A percentile compares a stretch with the other conserved stretches of the same genome.
Evolutionary conservation across 257 asterid species (phyloP).

Genomic region (Coffea canephora): DNA sequence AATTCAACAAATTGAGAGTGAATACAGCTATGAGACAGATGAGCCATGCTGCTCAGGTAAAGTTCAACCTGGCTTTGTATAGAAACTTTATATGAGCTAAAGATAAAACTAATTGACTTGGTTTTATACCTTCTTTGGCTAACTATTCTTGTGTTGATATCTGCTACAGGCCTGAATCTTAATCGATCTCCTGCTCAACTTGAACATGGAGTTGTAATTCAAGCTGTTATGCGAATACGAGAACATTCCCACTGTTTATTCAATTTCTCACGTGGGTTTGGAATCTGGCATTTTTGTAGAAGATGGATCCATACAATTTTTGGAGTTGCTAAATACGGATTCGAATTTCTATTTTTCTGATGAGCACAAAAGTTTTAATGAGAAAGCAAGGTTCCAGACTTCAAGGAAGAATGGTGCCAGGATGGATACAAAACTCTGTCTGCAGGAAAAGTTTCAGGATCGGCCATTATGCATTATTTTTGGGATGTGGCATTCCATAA

Average conservation of each 20-base stretch:
- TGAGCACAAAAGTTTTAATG: neutral
- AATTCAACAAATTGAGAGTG: slow-evolving; percentile 14
- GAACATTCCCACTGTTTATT: neutral
- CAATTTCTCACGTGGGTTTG: neutral
- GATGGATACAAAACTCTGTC: neutral
- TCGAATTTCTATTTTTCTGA: neutral
- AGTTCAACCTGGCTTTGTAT: neutral
- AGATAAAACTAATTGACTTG: neutral
- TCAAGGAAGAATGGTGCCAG: neutral
- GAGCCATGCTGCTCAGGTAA: slow-evolving; percentile 17
- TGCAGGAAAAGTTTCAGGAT: neutral
- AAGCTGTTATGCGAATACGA: neutral
- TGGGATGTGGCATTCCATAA: neutral
- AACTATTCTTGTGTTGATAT: slow-evolving; percentile 3
- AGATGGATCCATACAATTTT: neutral
- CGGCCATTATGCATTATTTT: neutral
- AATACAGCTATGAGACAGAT: slow-evolving; percentile 17
- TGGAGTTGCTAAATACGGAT: slow-evolving; percentile 4
- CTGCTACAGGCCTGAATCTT: slow-evolving; percentile 8
- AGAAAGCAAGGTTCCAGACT: neutral
- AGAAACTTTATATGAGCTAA: neutral
- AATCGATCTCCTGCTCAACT: neutral
- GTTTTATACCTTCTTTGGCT: neutral
- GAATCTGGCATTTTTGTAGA: neutral
- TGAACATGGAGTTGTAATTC: neutral